phyloP scores from a whole-genome alignment of 148 eudicot genomes.

The Talinum fruticosum region DNA sequence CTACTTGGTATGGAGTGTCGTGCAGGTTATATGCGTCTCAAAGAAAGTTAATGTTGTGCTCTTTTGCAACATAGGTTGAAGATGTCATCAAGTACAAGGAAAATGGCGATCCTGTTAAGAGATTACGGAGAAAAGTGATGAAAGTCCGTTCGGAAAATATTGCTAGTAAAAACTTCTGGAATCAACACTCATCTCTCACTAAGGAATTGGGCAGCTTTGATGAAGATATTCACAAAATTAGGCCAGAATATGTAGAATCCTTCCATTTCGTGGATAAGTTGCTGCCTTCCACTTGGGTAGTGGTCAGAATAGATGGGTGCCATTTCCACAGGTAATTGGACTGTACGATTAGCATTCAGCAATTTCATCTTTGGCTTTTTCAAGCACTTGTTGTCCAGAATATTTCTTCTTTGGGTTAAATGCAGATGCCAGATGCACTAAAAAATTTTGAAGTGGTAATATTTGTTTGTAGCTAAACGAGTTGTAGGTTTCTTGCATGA shows the following conservation, averaged over 20 bases:
- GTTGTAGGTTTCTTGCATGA: not conserved
- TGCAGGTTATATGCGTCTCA: conserved; percentile 1
- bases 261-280: conserved; percentile 56
- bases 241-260: conserved; percentile 60
- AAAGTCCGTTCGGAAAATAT: conserved; percentile 55
- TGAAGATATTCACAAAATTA: conserved; percentile 49
- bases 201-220: conserved; percentile 60
- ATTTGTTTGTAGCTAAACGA: not conserved
- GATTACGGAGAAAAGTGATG: conserved; percentile 50
- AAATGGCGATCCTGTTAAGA: conserved; percentile 58
- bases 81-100: conserved; percentile 54
- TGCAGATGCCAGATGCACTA: too few relatives aligned
- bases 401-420: too few relatives aligned
- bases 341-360: not conserved
- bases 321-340: conserved; percentile 74
- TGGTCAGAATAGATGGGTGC: conserved; percentile 85
- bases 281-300: conserved; percentile 82
- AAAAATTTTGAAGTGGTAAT: not conserved
- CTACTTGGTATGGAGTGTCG: conserved; percentile 9
- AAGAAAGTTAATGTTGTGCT: not conserved
- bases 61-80: conserved; percentile 43
- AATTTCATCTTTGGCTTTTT: not conserved
- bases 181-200: conserved; percentile 46
- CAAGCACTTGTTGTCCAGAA: too few relatives aligned
- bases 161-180: conserved; percentile 74